These are phyloP conservation scores for Albizia julibrissin DNA, from an alignment of 306 rosid genomes.

Conservation along the genomic window DNA sequence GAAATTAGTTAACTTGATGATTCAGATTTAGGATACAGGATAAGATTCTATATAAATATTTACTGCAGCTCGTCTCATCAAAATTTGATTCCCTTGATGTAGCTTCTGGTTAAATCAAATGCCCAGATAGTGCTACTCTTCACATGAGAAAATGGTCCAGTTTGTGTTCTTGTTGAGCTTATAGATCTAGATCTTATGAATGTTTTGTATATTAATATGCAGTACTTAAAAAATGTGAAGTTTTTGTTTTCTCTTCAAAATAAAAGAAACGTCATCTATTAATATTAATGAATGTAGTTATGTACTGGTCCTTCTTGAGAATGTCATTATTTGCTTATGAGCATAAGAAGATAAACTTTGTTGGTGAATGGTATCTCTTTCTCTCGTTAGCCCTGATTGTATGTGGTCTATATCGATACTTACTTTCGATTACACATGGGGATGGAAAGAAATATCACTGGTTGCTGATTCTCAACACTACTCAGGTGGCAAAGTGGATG, in stretches of 20 bases:
- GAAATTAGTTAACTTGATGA: conserved; percentile 6
- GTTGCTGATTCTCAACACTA: conserved; percentile 27
- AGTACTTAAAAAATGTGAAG: not conserved
- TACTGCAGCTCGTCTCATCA: not conserved
- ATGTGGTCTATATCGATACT: not conserved
- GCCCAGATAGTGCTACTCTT: not conserved
- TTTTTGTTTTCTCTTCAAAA: not conserved
- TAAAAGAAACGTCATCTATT: conserved; percentile 20
- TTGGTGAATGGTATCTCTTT: conserved; percentile 18
- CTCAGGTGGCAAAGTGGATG: conserved; percentile 97
- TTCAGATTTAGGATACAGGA: not conserved
- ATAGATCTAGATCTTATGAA: not conserved
- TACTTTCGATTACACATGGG: not conserved
- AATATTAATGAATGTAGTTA: conserved; percentile 5
- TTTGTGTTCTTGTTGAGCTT: not conserved
- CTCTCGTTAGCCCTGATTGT: not conserved
- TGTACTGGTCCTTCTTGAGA: conserved; percentile 14
- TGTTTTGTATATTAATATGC: not conserved
- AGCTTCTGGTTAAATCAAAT: conserved; percentile 8
- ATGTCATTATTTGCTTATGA: not conserved
- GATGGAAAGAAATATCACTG: conserved; percentile 14
- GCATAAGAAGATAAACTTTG: conserved; percentile 5
- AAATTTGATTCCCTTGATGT: conserved; percentile 1
- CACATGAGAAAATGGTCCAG: not conserved
- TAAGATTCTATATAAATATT: not conserved